Base-by-base conservation (phyloP, 2,329 filamentous ascomycete genomes). In the Pyrenophora seminiperda region DNA sequence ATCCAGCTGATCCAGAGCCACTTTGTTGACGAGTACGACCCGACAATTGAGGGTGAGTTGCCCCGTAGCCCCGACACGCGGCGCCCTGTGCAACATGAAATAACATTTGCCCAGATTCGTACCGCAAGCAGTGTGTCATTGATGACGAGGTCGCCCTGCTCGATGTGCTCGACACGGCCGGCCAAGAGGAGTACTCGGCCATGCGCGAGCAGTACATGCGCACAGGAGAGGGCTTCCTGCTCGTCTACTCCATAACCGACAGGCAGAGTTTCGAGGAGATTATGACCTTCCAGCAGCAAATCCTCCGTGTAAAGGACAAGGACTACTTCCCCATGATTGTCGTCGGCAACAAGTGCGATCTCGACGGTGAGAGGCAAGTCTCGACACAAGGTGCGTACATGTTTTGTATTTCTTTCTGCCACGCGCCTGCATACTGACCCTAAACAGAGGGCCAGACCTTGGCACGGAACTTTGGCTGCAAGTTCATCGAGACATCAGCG, bases 171-270 rank as follows among this genome's bases (percentile, higher is more conserved):
- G 94, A 99, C 77, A 99, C 94, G 46, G 94, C 94, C 57, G 94
- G 94, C 53, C 94, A 99, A 77, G 94, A 99, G 78, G 94, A 99
- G 79, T 99, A 97, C 81, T 96, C 92, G 49, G 94, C 94, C 45
- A 97, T 99, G 94, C 85, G 94, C 73, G 94, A 99, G 81, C 94
- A 97, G 79, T 99, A 97, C 83, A 99, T 99, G 93, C 88, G 94
- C 70, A 97, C 93, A 18, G 94, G 94, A 73, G 94, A 99, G 78
- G 94, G 94, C 45, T 99, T 99, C 78, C 80, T 99, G 71, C 86
- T 99, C 44, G 91, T 97, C 70, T 97, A 97, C 82, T 96, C 92
- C 63, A 99, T 99, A 80, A 97, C 90, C 48, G 97, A 93, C 71
- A 86, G 92, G 71, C 92, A 97, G 77, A 96, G 90, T 69, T 97